Evolutionary conservation across 768 basidiomycete species (phyloP).

Genomic region (Tylopilus sp.): DNA sequence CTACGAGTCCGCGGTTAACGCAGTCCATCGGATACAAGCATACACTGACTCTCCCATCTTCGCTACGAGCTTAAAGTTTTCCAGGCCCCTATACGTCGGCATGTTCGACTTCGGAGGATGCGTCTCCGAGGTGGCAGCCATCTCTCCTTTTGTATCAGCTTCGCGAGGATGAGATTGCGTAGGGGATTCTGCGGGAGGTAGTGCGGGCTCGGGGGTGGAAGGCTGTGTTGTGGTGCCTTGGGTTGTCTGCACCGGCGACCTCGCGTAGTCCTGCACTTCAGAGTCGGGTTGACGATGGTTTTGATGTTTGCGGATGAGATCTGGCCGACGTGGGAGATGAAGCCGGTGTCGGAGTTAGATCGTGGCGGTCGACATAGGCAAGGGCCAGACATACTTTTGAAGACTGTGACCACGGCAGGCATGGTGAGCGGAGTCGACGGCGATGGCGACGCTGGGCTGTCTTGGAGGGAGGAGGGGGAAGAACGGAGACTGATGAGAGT

Average conservation of each 20-base stretch:
- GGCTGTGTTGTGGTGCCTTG: conserved; percentile 33
- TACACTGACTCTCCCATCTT: conserved; percentile 91
- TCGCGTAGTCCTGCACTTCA: conserved; percentile 27
- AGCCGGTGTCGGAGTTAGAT: conserved; percentile 23
- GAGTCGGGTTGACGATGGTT: conserved; percentile 47
- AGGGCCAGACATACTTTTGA: conserved; percentile 64
- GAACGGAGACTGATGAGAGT: conserved; percentile 3
- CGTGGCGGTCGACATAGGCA: conserved; percentile 5
- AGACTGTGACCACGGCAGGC: conserved; percentile 79
- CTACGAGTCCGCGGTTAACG: conserved; percentile 36
- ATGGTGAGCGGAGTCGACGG: conserved; percentile 34
- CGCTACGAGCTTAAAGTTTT: conserved; percentile 68
- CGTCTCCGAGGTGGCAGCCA: conserved; percentile 70
- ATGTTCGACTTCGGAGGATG: conserved; percentile 69
- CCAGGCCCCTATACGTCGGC: conserved; percentile 84
- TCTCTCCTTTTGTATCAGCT: conserved; percentile 5
- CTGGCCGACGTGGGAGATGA: conserved; percentile 36
- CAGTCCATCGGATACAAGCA: conserved; percentile 2
- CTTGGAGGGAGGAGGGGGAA: not conserved
- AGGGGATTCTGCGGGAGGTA: conserved; percentile 35
- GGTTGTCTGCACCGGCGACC: conserved; percentile 13
- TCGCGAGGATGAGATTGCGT: conserved; percentile 27
- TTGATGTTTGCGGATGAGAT: conserved; percentile 76
- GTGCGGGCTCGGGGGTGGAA: conserved; percentile 36
- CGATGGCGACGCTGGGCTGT: not conserved